Conservation (phyloP, 345 rosid species). For the Populus davidiana region DNA sequence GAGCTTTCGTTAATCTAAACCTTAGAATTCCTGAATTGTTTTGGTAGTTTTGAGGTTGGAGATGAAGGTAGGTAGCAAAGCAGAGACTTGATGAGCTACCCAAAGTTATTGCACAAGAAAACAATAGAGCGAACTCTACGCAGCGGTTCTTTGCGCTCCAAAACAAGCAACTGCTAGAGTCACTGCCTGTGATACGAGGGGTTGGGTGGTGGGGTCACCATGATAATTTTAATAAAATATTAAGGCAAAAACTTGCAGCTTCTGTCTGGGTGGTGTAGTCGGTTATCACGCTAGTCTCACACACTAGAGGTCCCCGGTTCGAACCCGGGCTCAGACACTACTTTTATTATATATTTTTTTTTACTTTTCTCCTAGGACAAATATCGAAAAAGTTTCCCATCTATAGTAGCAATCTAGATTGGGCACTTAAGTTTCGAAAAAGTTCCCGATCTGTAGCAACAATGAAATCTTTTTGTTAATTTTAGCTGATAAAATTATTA, state of each 20-base stretch:
- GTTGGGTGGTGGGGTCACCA: not conserved
- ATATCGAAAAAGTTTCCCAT: no score
- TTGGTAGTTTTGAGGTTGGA: not conserved
- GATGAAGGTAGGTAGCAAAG: not conserved
- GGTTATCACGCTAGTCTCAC: conserved; percentile 69
- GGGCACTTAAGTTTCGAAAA: no score
- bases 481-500: no score
- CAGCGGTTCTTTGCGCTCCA: not conserved
- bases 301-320: conserved; percentile 67
- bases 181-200: not conserved
- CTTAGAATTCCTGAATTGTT: no score
- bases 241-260: fast-evolving
- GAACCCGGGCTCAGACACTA: conserved; percentile 37
- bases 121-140: not conserved
- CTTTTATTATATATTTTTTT: fast-evolving
- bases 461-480: no score
- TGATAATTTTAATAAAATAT: fast-evolving
- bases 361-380: no score
- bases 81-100: not conserved
- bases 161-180: not conserved
- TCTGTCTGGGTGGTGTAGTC: conserved; percentile 55
- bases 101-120: not conserved
- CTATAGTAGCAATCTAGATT: no score
- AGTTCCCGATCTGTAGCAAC: no score
- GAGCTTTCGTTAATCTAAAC: not conserved